Conservation (phyloP, 345 rosid genomes). For the Litchi chinensis region DNA sequence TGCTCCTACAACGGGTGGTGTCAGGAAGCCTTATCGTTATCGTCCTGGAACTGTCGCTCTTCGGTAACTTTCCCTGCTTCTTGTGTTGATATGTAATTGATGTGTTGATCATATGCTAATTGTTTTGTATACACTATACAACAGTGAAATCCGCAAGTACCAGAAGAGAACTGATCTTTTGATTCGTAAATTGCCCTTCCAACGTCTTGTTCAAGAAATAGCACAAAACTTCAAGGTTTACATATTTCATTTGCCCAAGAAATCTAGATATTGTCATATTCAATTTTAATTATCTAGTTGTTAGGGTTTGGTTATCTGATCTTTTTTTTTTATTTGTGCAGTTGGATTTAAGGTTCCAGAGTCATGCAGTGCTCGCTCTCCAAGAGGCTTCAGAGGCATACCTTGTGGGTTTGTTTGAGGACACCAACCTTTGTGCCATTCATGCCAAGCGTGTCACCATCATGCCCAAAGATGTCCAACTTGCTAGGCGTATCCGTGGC, state of each 20-base stretch:
- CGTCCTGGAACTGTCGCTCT: too few relatives aligned
- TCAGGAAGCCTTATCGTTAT: too few relatives aligned
- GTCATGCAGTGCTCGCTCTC: slow-evolving; percentile 69
- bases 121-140: neutral
- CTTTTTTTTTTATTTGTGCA: neutral
- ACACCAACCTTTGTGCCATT: slow-evolving; percentile 63
- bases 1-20: too few relatives aligned
- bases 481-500: slow-evolving; percentile 69
- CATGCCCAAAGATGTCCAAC: slow-evolving; percentile 73
- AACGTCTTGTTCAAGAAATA: slow-evolving; percentile 74
- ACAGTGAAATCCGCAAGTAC: slow-evolving; percentile 61
- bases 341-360: slow-evolving; percentile 78
- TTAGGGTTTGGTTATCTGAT: neutral
- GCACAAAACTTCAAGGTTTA: slow-evolving; percentile 63
- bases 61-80: too few relatives aligned
- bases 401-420: slow-evolving; percentile 70
- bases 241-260: neutral
- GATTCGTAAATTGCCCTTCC: slow-evolving; percentile 71
- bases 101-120: too few relatives aligned
- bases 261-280: neutral
- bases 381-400: slow-evolving; percentile 82
- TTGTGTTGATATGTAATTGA: neutral
- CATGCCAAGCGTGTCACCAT: slow-evolving; percentile 75
- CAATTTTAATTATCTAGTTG: neutral
- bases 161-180: slow-evolving; percentile 73